Conservation (phyloP, 2,329 filamentous ascomycete species). For the Aspergillus persii region DNA sequence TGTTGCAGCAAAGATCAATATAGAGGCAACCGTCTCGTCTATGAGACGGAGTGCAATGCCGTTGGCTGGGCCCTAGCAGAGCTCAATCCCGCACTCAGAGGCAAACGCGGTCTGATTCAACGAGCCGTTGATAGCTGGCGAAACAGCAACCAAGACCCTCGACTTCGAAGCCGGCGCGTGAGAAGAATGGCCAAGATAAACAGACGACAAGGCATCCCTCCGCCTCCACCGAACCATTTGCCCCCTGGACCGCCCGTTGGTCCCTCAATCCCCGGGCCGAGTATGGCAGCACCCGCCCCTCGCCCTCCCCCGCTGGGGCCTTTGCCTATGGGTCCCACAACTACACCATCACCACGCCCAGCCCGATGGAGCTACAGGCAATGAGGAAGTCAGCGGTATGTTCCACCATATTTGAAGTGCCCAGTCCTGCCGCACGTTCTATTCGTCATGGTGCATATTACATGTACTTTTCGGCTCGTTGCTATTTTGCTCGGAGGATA, state of each 20-base stretch:
- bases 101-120: slow-evolving; percentile 94
- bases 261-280: slow-evolving; percentile 61
- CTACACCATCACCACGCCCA: slow-evolving; percentile 75
- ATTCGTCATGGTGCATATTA: slow-evolving; percentile 15
- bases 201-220: slow-evolving; percentile 70
- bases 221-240: slow-evolving; percentile 63
- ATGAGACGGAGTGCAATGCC: slow-evolving; percentile 98
- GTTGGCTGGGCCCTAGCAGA: slow-evolving; percentile 99
- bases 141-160: slow-evolving; percentile 96
- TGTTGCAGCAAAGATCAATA: slow-evolving; percentile 96
- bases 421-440: slow-evolving; percentile 12
- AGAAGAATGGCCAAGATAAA: slow-evolving; percentile 95
- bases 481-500: not conserved
- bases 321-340: slow-evolving; percentile 68
- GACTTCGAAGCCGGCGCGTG: slow-evolving; percentile 85
- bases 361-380: slow-evolving; percentile 58
- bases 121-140: slow-evolving; percentile 97
- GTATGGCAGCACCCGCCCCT: slow-evolving; percentile 51
- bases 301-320: slow-evolving; percentile 43
- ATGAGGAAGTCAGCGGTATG: slow-evolving; percentile 91
- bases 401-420: slow-evolving; percentile 82
- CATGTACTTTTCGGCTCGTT: slow-evolving; percentile 5
- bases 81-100: slow-evolving; percentile 83
- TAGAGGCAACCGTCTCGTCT: slow-evolving; percentile 89
- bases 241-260: slow-evolving; percentile 60